Conservation (phyloP, 768 basidiomycete genomes). For the Lenzites betulinus region DNA sequence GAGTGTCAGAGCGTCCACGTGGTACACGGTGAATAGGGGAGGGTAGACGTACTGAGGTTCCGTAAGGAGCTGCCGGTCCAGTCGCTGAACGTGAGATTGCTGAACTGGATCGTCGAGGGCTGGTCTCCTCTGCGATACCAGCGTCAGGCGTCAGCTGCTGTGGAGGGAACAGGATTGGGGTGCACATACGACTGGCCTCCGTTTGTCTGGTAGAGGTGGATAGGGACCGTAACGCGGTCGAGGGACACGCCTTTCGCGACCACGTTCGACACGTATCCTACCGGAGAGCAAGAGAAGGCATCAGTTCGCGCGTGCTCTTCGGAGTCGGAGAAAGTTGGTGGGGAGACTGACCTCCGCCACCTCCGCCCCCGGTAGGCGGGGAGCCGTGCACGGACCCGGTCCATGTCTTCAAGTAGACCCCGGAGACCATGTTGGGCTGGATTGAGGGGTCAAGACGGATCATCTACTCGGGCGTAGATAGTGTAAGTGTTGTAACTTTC, state of each 20-base stretch:
- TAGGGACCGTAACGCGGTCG: slow-evolving; percentile 46
- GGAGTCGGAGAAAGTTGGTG: neutral
- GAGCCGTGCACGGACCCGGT: slow-evolving; percentile 49
- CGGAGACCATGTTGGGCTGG: slow-evolving; percentile 59
- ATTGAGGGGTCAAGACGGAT: slow-evolving; percentile 48
- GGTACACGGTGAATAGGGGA: neutral
- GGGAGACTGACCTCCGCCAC: slow-evolving; percentile 42
- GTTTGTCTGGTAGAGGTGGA: slow-evolving; percentile 56
- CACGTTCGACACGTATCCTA: slow-evolving; percentile 50
- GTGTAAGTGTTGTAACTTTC: no score
- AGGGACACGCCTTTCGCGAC: slow-evolving; percentile 42
- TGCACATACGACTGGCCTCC: slow-evolving; percentile 42
- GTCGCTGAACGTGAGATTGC: slow-evolving; percentile 46
- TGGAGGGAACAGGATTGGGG: neutral
- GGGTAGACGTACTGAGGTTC: slow-evolving; percentile 20
- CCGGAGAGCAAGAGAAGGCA: neutral
- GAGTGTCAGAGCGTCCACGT: neutral
- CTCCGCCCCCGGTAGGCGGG: slow-evolving; percentile 60
- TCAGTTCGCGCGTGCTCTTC: no score
- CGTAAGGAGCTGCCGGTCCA: slow-evolving; percentile 48
- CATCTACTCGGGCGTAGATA: slow-evolving; percentile 43
- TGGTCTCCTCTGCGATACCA: slow-evolving; percentile 14
- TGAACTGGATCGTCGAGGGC: slow-evolving; percentile 47
- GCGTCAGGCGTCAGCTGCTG: neutral
- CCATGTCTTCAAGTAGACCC: slow-evolving; percentile 64